Evolutionary conservation across 805 yeast species (phyloP).

Genomic region (Saturnispora saitoi): DNA sequence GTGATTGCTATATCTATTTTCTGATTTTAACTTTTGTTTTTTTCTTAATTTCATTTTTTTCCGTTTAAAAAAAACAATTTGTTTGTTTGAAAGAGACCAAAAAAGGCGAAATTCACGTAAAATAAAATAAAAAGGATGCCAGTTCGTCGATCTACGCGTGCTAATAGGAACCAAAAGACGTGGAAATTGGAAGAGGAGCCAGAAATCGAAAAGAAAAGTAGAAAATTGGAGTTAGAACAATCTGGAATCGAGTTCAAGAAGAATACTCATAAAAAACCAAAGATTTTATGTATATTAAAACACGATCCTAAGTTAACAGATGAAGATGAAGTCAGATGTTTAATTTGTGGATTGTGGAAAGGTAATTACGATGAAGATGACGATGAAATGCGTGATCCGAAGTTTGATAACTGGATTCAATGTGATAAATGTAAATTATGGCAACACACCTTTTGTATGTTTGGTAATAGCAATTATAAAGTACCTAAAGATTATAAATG

Average conservation of each 20-base stretch:
- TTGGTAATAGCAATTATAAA: conserved; percentile 31
- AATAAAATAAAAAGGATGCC: not conserved
- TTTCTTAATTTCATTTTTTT: not conserved
- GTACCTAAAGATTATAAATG: conserved; percentile 46
- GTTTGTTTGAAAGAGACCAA: not conserved
- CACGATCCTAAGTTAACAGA: conserved; percentile 21
- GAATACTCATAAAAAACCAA: not conserved
- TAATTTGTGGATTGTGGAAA: conserved; percentile 53
- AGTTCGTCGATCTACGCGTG: conserved; percentile 32
- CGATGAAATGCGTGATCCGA: conserved; percentile 26
- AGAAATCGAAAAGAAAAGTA: not conserved
- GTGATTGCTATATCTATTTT: too few relatives aligned
- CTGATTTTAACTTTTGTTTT: too few relatives aligned
- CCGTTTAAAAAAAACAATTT: not conserved
- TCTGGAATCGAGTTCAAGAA: not conserved
- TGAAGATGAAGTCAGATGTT: conserved; percentile 44
- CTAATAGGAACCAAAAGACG: conserved; percentile 31
- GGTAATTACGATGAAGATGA: conserved; percentile 49
- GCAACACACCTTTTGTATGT: conserved; percentile 64
- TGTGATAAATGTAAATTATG: conserved; percentile 62
- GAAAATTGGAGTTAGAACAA: not conserved
- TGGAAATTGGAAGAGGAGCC: conserved; percentile 6
- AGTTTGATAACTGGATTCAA: conserved; percentile 49
- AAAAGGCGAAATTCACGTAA: not conserved
- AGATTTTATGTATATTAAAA: not conserved